phyloP scores from a whole-genome alignment of 768 basidiomycete genomes.

The Fomitopsis pulvina region DNA sequence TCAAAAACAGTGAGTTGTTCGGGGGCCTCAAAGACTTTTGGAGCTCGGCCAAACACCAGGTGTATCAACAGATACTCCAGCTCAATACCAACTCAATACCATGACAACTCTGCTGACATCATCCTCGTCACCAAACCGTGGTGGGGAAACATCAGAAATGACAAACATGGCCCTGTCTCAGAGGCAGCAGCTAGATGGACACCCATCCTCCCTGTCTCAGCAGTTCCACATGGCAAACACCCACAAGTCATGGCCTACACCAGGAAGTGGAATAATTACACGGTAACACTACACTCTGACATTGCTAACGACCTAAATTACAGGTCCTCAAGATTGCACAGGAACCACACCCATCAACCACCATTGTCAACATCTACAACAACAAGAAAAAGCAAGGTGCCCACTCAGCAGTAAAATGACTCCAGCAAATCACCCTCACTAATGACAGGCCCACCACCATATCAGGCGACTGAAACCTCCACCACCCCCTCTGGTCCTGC shows the following conservation, averaged over 20 bases:
- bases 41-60: background rate
- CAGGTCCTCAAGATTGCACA: slow-evolving; percentile 5
- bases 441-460: background rate
- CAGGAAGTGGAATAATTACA: slow-evolving; percentile 1
- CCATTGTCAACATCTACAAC: background rate
- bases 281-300: slow-evolving; percentile 8
- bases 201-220: background rate
- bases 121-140: slow-evolving; percentile 8
- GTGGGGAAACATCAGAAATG: slow-evolving; percentile 9
- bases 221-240: background rate
- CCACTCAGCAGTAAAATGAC: background rate
- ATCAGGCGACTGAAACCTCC: slow-evolving; percentile 6
- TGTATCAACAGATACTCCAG: background rate
- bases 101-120: slow-evolving; percentile 1
- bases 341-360: background rate
- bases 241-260: slow-evolving; percentile 7
- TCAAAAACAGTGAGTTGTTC: no score
- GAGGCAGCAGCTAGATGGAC: background rate
- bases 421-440: background rate
- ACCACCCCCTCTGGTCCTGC: slow-evolving; percentile 6
- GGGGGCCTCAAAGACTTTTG: no score
- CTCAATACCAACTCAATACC: background rate
- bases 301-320: slow-evolving; percentile 5
- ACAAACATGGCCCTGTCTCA: background rate
- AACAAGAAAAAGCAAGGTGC: background rate